Percentiles rank a stretch among this genome's conserved stretches.
Conservation (phyloP, 2,329 filamentous ascomycete species). For the Alternaria gansuensis region DNA sequence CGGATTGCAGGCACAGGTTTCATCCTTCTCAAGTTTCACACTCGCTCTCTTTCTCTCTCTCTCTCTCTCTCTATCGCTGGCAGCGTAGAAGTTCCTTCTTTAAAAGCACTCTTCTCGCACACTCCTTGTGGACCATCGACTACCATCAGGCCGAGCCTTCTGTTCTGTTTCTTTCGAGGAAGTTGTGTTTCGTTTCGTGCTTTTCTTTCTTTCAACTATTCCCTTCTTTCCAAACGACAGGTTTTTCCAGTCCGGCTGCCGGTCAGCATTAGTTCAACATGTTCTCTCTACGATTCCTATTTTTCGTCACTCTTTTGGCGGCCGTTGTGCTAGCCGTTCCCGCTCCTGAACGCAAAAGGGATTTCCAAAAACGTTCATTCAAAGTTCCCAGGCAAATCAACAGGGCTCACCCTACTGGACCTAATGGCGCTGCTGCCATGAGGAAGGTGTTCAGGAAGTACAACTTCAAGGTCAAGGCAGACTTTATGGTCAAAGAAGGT, state of each 20-base stretch:
- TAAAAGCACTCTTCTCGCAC: slow-evolving; percentile 40
- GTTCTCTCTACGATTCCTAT: slow-evolving; percentile 49
- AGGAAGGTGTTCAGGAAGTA: slow-evolving; percentile 74
- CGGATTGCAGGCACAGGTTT: slow-evolving; percentile 27
- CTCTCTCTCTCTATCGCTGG: slow-evolving; percentile 14
- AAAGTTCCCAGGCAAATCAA: slow-evolving; percentile 67
- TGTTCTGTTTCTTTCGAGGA: slow-evolving; percentile 33
- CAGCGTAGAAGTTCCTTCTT: slow-evolving; percentile 34
- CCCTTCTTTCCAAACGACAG: slow-evolving; percentile 32
- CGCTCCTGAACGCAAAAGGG: slow-evolving; percentile 40
- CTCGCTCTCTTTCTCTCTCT: not conserved
- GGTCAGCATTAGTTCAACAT: slow-evolving; percentile 52
- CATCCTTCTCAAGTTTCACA: slow-evolving; percentile 34
- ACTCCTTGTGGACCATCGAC: slow-evolving; percentile 36
- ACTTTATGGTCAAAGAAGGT: slow-evolving; percentile 35
- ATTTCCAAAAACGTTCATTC: slow-evolving; percentile 66
- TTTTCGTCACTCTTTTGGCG: slow-evolving; percentile 60
- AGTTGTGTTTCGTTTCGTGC: slow-evolving; percentile 34
- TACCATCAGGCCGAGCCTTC: slow-evolving; percentile 46
- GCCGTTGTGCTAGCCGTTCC: slow-evolving; percentile 60
- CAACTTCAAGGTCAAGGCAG: slow-evolving; percentile 53
- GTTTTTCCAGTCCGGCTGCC: slow-evolving; percentile 46
- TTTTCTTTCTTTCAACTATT: slow-evolving; percentile 29
- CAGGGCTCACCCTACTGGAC: slow-evolving; percentile 59
- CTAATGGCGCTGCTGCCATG: slow-evolving; percentile 69